Conservation (phyloP, 768 basidiomycete genomes). For the Xerocomellus amylosporus region DNA sequence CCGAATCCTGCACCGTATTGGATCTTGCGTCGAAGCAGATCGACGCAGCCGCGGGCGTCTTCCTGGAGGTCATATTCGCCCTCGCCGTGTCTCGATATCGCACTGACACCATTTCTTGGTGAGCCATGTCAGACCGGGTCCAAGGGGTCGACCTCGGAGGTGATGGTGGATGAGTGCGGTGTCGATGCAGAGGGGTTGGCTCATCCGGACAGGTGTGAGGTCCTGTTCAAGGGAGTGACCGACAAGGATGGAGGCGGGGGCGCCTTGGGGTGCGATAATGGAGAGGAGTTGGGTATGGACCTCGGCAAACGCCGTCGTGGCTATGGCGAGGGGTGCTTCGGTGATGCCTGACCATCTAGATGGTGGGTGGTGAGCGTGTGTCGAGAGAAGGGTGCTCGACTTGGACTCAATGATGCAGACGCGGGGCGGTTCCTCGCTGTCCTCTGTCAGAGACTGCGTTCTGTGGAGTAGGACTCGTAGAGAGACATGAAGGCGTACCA, state of each 20-base stretch:
- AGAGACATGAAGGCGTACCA: no score
- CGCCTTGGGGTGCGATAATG: conserved; percentile 62
- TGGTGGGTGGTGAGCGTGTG: no score
- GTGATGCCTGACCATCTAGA: conserved; percentile 37
- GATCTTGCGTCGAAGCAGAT: conserved; percentile 82
- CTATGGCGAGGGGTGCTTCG: conserved; percentile 57
- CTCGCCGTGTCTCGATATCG: conserved; percentile 84
- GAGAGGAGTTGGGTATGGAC: conserved; percentile 56
- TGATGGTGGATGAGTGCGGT: conserved; percentile 90
- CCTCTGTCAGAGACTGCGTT: conserved; percentile 77
- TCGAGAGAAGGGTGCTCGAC: conserved; percentile 56
- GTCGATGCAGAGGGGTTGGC: conserved; percentile 89
- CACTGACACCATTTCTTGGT: conserved; percentile 89
- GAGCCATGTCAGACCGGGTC: conserved; percentile 94
- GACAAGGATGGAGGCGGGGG: conserved; percentile 35
- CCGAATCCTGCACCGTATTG: conserved; percentile 77
- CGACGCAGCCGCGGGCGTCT: conserved; percentile 86
- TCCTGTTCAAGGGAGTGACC: conserved; percentile 92
- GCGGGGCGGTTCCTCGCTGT: conserved; percentile 85
- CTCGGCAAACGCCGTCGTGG: conserved; percentile 75
- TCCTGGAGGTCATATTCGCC: conserved; percentile 94
- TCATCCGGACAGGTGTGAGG: conserved; percentile 43
- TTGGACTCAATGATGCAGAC: conserved; percentile 80
- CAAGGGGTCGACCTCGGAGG: conserved; percentile 90
- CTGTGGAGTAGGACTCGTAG: not conserved